Evolutionary conservation across 2,329 filamentous ascomycete species (phyloP).

Genomic region (Aspergillus cejpii): DNA sequence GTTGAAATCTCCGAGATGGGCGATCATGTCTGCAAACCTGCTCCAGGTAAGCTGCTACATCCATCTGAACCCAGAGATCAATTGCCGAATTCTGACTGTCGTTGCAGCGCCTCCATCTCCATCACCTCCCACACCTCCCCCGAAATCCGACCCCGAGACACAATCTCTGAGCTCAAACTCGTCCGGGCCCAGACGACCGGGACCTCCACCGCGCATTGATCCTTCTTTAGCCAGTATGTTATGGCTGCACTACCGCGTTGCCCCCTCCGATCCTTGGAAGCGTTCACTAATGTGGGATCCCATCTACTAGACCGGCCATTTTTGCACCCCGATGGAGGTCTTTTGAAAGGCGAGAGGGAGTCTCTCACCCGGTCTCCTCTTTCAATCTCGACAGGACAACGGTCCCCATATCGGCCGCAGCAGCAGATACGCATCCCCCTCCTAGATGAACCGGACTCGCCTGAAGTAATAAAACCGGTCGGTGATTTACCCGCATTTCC

Average conservation of each 20-base stretch:
- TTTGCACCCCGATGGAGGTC: slow-evolving; percentile 52
- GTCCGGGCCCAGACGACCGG: slow-evolving; percentile 38
- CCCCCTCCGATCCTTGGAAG: not conserved
- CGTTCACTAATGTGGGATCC: slow-evolving; percentile 2
- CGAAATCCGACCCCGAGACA: slow-evolving; percentile 23
- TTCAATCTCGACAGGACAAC: slow-evolving; percentile 47
- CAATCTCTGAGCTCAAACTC: slow-evolving; percentile 4
- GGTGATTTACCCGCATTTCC: slow-evolving; percentile 52
- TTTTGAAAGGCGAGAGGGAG: slow-evolving; percentile 48
- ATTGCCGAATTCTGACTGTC: slow-evolving; percentile 2
- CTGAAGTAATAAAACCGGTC: slow-evolving; percentile 46
- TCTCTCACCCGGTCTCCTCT: slow-evolving; percentile 59
- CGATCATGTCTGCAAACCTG: slow-evolving; percentile 64
- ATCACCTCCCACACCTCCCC: slow-evolving; percentile 23
- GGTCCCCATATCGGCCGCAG: slow-evolving; percentile 37
- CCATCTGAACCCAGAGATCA: no score
- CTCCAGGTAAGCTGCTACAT: slow-evolving; percentile 31
- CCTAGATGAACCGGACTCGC: slow-evolving; percentile 37
- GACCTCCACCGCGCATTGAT: slow-evolving; percentile 51
- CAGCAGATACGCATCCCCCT: slow-evolving; percentile 37
- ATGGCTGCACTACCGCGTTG: not conserved
- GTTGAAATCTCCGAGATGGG: slow-evolving; percentile 82
- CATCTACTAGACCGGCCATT: slow-evolving; percentile 35
- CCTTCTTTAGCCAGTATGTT: slow-evolving; percentile 53
- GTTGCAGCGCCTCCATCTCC: slow-evolving; percentile 1